phyloP scores from a whole-genome alignment of 176 grass and related monocot genomes.

The Cenchrus americanus region DNA sequence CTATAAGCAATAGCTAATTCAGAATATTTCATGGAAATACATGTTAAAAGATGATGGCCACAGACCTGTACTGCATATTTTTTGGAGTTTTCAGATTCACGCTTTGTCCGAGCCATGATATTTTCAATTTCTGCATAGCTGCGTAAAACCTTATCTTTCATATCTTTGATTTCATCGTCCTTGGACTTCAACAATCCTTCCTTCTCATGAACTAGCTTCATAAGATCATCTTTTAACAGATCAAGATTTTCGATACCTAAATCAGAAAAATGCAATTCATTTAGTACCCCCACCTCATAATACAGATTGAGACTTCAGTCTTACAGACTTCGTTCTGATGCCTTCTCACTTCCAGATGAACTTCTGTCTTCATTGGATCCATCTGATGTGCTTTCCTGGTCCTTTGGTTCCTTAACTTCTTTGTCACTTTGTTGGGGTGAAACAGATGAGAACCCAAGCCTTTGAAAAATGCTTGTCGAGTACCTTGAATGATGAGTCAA shows the following conservation, averaged over 20 bases:
- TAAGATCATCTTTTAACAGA: slow-evolving; percentile 61
- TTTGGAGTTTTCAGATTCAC: slow-evolving; percentile 75
- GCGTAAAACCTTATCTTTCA: slow-evolving; percentile 69
- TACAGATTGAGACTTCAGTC: slow-evolving; percentile 1
- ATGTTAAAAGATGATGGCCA: slow-evolving; percentile 5
- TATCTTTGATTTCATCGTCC: slow-evolving; percentile 71
- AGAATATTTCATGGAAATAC: not conserved
- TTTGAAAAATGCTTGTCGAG: slow-evolving; percentile 57
- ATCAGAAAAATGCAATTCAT: slow-evolving; percentile 52
- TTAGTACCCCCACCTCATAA: slow-evolving; percentile 34
- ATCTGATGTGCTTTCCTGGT: slow-evolving; percentile 24
- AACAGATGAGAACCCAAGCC: slow-evolving; percentile 64
- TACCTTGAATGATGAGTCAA: slow-evolving; percentile 43
- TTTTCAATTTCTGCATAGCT: slow-evolving; percentile 88
- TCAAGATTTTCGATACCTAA: slow-evolving; percentile 52
- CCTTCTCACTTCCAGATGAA: slow-evolving; percentile 39
- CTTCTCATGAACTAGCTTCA: slow-evolving; percentile 72
- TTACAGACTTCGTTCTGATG: slow-evolving; percentile 34
- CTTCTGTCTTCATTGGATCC: slow-evolving; percentile 11
- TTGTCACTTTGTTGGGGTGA: slow-evolving; percentile 42
- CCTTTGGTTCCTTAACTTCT: slow-evolving; percentile 41
- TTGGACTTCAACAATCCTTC: slow-evolving; percentile 72
- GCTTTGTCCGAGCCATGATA: slow-evolving; percentile 63
- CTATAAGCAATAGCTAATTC: slow-evolving; percentile 19
- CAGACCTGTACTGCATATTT: slow-evolving; percentile 74